phyloP scores from a whole-genome alignment of 2,329 filamentous ascomycete genomes.

The Microsporum ferrugineum region DNA sequence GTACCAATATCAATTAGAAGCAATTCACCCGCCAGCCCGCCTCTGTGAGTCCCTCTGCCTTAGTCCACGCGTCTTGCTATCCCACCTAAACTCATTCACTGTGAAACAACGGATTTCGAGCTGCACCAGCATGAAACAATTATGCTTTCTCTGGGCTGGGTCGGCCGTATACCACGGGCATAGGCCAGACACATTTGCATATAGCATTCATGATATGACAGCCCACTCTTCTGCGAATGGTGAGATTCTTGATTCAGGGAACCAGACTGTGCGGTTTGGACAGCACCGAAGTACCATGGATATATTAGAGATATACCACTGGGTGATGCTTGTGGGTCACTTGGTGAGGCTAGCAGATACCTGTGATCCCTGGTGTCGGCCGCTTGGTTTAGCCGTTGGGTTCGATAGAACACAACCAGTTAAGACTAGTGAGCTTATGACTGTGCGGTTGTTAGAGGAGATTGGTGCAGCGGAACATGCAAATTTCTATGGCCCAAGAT shows the following conservation, averaged over 20 bases:
- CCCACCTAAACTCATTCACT: background rate
- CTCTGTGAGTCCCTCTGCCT: slow-evolving; percentile 1
- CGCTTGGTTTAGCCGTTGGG: background rate
- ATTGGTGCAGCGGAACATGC: slow-evolving; percentile 8
- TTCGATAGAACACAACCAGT: background rate
- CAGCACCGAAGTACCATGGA: slow-evolving; percentile 21
- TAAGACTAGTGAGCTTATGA: background rate
- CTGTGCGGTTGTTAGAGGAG: background rate
- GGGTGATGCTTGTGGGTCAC: slow-evolving; percentile 18
- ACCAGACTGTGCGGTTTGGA: slow-evolving; percentile 22
- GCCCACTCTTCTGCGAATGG: background rate
- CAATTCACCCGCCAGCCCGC: slow-evolving; percentile 16
- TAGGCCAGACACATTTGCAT: background rate
- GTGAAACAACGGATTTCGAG: slow-evolving; percentile 5
- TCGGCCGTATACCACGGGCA: background rate
- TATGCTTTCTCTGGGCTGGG: slow-evolving; percentile 11
- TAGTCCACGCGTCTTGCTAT: slow-evolving; percentile 6
- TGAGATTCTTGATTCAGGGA: background rate
- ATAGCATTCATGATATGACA: slow-evolving; percentile 9
- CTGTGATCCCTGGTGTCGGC: slow-evolving; percentile 4
- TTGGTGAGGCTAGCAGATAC: slow-evolving; percentile 12
- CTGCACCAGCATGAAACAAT: slow-evolving; percentile 6
- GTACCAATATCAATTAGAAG: slow-evolving; percentile 19
- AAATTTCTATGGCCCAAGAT: slow-evolving; percentile 4
- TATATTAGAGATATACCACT: slow-evolving; percentile 17